Base-by-base conservation (phyloP, 2,329 filamentous ascomycete genomes). In the Fusarium sororula region DNA sequence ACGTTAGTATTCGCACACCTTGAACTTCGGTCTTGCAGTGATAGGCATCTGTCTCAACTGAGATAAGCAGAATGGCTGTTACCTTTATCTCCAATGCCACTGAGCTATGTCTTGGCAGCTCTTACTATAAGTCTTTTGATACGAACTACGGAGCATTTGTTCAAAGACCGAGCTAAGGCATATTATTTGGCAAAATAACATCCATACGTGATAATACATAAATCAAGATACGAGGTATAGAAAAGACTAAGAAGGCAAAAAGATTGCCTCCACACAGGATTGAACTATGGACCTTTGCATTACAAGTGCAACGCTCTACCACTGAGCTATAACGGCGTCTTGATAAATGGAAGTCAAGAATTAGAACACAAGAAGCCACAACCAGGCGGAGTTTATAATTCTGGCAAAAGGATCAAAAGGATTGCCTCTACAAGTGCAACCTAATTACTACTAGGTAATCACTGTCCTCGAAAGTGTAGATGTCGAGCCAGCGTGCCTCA, bases 231-330 rank as follows among this genome's bases (percentile, higher is more conserved):
- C 11, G 24, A 42, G 14, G 26, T 26, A 56, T 32, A 3, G 12
- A 30, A 32, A 42, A 32, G 5, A 12, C n/a, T 6, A 15, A 42
- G 20, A 4, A 30, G 39, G 61, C 66, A 72, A 48, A 39, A 62
- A 66, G 7, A 17, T 22, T 74, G 72, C 72, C 72, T 70, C 72
- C 72, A 68, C 72, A 74, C 72, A 56, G 72, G 68, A 71, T 74
- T 74, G 72, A 74, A 74, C 71, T 59, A 74, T 74, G 71, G 71
- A 74, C 71, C 71, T 74, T 74, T 66, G 71, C 71, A 73, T 73
- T 73, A 73, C 71, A 73, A 73, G 70, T 74, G 71, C 71, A 67
- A 74, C 71, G 71, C 71, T 74, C 66, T 74, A 74, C 71, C 71
- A 71, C 71, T 74, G 71, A 74, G 71, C 71, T 74, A 74, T 72